Percentiles rank a stretch among this genome's conserved stretches.
phyloP scores from a whole-genome alignment of 768 basidiomycete genomes.

The Russula brevipes region DNA sequence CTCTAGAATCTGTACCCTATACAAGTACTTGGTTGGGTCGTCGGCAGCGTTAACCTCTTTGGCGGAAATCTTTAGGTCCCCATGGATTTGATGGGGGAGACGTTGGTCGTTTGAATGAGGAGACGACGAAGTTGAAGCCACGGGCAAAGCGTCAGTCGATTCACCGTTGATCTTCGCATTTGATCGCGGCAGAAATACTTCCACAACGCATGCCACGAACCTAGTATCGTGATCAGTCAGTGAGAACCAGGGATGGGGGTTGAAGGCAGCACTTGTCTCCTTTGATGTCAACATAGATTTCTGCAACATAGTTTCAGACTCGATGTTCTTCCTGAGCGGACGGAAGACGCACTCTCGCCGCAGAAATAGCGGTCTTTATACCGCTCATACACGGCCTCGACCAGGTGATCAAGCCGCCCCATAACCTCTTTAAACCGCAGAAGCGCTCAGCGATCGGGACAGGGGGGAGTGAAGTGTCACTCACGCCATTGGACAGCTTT shows the following conservation, averaged over 20 bases:
- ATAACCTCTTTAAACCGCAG: constrained; percentile 70
- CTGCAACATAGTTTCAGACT: constrained; percentile 37
- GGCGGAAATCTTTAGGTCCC: constrained; percentile 68
- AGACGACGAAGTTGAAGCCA: constrained; percentile 39
- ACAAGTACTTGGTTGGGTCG: constrained; percentile 77
- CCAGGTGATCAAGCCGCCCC: constrained; percentile 90
- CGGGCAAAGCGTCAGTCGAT: constrained; percentile 21
- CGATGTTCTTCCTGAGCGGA: constrained; percentile 14
- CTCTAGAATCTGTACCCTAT: constrained; percentile 77
- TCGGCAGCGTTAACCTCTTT: constrained; percentile 70
- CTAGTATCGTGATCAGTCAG: constrained; percentile 36
- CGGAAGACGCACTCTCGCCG: constrained; percentile 67
- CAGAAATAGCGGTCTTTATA: constrained; percentile 95
- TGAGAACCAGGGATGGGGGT: constrained; percentile 19
- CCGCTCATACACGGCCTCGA: constrained; percentile 91
- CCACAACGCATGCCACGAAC: constrained; percentile 76
- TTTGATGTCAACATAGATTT: constrained; percentile 79
- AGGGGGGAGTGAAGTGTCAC: constrained; percentile 37
- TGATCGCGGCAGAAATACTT: constrained; percentile 59
- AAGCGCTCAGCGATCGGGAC: constrained; percentile 17
- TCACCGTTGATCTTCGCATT: constrained; percentile 16
- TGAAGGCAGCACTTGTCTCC: constrained; percentile 66
- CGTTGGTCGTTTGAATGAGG: constrained; percentile 39
- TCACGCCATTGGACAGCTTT: constrained; percentile 94
- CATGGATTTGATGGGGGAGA: constrained; percentile 60